A percentile compares a stretch with the other conserved stretches of the same genome.
These are phyloP conservation scores for Chlorella sp. DNA, from an alignment of 139 green algal genomes.

Conservation along the genomic window DNA sequence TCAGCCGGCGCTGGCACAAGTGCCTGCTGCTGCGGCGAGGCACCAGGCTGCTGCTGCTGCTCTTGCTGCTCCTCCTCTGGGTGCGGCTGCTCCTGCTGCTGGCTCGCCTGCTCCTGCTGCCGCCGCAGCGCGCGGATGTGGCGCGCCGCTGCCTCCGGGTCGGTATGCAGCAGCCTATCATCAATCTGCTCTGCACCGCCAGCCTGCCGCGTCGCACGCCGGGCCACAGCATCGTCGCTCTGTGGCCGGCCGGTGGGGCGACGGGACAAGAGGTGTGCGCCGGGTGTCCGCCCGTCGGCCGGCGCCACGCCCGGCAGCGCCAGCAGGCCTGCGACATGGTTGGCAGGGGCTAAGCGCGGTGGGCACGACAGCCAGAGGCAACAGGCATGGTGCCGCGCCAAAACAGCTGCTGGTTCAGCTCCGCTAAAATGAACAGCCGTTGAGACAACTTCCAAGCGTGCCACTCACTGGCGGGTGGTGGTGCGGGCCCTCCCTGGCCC, in stretches of 20 bases:
- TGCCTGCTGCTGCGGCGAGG: not conserved
- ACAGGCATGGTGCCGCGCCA: too few species aligned
- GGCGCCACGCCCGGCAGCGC: not conserved
- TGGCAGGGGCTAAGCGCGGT: not conserved
- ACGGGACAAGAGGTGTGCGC: not conserved
- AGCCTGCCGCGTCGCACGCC: slow-evolving; percentile 7
- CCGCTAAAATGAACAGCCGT: too few species aligned
- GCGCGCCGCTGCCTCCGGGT: slow-evolving; percentile 21
- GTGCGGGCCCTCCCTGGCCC: slow-evolving; percentile 51
- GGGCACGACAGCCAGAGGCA: not conserved
- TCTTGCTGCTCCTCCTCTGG: not conserved
- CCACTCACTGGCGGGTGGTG: slow-evolving; percentile 38
- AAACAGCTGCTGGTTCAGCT: too few species aligned
- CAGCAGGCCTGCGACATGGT: not conserved
- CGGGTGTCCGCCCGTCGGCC: slow-evolving; percentile 1
- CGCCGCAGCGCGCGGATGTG: not conserved
- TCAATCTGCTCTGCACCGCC: not conserved
- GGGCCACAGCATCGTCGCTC: slow-evolving; percentile 1
- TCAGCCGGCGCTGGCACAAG: not conserved
- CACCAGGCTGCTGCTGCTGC: not conserved
- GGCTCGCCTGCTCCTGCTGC: not conserved
- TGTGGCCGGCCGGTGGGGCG: not conserved
- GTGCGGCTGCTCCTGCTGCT: not conserved
- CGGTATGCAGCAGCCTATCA: slow-evolving; percentile 8
- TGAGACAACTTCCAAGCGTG: too few species aligned